These are phyloP conservation scores for Claviceps lovelessii DNA, from an alignment of 2,329 filamentous ascomycete species.

Conservation along the genomic window DNA sequence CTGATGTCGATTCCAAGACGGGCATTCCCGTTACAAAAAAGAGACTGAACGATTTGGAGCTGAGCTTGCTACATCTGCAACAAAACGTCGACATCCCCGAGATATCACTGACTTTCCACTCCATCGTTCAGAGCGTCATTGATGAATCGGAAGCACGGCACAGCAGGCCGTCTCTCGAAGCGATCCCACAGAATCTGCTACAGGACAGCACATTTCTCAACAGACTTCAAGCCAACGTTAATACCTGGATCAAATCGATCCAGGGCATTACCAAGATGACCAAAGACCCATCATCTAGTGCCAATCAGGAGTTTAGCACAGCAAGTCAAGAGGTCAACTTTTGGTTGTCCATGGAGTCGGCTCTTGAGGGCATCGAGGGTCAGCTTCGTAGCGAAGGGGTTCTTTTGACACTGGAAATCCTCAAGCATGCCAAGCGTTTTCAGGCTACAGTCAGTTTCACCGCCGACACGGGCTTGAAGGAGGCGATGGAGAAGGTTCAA, in stretches of 20 bases:
- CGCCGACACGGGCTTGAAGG: conserved; percentile 88
- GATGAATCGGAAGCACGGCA: conserved; percentile 58
- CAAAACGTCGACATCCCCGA: conserved; percentile 98
- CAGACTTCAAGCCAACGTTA: conserved; percentile 82
- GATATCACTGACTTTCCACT: conserved; percentile 73
- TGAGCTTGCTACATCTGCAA: conserved; percentile 80
- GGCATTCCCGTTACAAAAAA: conserved; percentile 96
- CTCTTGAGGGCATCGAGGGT: conserved; percentile 77
- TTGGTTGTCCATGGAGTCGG: conserved; percentile 93
- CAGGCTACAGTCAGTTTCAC: conserved; percentile 95
- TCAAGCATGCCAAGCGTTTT: conserved; percentile 95
- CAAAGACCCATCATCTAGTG: conserved; percentile 58
- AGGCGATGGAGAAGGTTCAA: conserved; percentile 89
- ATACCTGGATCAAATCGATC: conserved; percentile 97
- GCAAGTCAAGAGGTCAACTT: conserved; percentile 98
- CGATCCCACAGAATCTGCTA: conserved; percentile 61
- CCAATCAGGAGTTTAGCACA: conserved; percentile 42
- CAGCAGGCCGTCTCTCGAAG: conserved; percentile 58
- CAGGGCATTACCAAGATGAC: conserved; percentile 91
- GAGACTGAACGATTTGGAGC: conserved; percentile 84
- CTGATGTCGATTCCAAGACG: conserved; percentile 80
- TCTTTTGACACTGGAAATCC: conserved; percentile 76
- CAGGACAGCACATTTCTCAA: conserved; percentile 89
- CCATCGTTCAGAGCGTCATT: conserved; percentile 72
- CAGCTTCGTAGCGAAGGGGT: conserved; percentile 85